Conservation (phyloP, 1,139 yeast species). For the Saccharomyces uvarum region DNA sequence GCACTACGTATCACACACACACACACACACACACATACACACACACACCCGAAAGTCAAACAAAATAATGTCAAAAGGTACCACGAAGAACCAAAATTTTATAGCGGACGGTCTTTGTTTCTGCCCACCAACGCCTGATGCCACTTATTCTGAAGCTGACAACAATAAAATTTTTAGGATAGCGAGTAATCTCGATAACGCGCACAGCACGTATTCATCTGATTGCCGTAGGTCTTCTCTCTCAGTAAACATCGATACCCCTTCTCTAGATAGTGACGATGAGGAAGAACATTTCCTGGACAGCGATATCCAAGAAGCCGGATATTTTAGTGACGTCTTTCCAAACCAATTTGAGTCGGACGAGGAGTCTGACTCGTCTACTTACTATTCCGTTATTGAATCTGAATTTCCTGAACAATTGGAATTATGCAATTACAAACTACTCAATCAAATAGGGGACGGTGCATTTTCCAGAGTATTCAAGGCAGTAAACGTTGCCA, state of each 20-base stretch:
- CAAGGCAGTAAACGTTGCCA: slow-evolving; percentile 10
- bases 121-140: neutral
- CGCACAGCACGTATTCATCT: neutral
- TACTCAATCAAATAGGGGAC: slow-evolving; percentile 49
- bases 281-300: neutral
- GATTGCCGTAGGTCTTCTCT: neutral
- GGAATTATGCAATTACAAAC: slow-evolving; percentile 23
- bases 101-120: neutral
- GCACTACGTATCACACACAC: neutral
- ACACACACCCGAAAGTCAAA: neutral
- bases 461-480: slow-evolving; percentile 83
- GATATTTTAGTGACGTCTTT: neutral
- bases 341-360: neutral
- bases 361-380: neutral
- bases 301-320: neutral
- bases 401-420: slow-evolving; percentile 16
- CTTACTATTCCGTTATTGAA: slow-evolving; percentile 6
- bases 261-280: neutral
- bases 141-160: neutral
- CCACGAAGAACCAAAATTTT: neutral
- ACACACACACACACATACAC: neutral
- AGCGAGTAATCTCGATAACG: neutral
- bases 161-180: neutral
- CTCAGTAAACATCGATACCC: neutral
- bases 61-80: neutral